Conservation (phyloP, 2,329 filamentous ascomycete species). For the Microcyclospora tardicrescens region DNA sequence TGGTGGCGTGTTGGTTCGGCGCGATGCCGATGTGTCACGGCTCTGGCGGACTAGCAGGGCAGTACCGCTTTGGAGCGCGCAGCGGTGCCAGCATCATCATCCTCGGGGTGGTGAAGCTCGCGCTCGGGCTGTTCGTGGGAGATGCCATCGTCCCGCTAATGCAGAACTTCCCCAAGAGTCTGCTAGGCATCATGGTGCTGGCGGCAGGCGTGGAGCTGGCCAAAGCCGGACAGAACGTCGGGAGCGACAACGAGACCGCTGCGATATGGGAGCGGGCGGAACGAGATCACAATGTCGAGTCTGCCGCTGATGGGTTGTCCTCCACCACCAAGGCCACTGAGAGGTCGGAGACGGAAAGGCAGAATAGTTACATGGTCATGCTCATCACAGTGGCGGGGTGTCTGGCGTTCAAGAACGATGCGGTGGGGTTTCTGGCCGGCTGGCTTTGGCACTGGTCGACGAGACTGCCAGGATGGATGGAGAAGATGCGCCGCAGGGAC, state of each 20-base stretch:
- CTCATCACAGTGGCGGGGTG: conserved; percentile 71
- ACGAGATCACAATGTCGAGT: conserved; percentile 17
- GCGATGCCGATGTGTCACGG: conserved; percentile 94
- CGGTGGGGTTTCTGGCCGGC: conserved; percentile 71
- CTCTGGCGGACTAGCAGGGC: conserved; percentile 77
- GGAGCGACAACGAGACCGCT: conserved; percentile 43
- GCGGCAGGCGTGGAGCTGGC: conserved; percentile 80
- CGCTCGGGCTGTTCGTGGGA: conserved; percentile 64
- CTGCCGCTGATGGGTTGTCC: conserved; percentile 9
- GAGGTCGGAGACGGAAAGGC: conserved; percentile 50
- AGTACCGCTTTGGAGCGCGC: conserved; percentile 81
- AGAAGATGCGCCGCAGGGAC: conserved; percentile 7
- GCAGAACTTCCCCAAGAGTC: conserved; percentile 55
- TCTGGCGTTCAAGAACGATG: conserved; percentile 80
- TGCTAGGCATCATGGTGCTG: conserved; percentile 80
- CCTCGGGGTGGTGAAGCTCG: conserved; percentile 61
- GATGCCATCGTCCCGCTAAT: conserved; percentile 61
- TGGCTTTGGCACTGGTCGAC: conserved; percentile 67
- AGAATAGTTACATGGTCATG: conserved; percentile 78
- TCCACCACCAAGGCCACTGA: conserved; percentile 39
- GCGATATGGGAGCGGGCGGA: conserved; percentile 37
- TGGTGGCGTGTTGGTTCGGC: conserved; percentile 79
- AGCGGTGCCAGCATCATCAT: conserved; percentile 74
- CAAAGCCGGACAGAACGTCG: conserved; percentile 71
- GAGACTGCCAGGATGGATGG: conserved; percentile 5